Evolutionary conservation across 208 protist genomes (phyloP).

Genomic region (Acanthamoeba quina): DNA sequence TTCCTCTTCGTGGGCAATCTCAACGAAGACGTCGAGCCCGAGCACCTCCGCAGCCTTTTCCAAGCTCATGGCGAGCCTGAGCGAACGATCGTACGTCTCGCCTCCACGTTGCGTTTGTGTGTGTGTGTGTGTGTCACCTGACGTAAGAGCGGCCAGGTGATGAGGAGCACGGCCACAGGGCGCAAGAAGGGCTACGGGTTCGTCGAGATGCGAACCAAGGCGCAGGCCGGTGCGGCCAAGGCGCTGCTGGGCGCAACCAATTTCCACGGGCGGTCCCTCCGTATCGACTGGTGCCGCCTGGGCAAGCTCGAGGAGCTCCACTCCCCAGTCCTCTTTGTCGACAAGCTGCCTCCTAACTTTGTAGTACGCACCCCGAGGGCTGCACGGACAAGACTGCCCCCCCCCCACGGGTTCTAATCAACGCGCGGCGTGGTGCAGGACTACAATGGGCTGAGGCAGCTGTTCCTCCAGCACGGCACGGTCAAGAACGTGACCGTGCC

Average conservation of each 20-base stretch:
- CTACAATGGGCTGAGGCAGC: not conserved
- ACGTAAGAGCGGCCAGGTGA: not conserved
- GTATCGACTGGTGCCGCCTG: slow-evolving; percentile 31
- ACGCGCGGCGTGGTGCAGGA: not conserved
- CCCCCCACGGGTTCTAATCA: no score
- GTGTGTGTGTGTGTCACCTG: not conserved
- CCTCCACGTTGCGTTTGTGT: not conserved
- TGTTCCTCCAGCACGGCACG: not conserved
- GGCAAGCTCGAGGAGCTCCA: slow-evolving; percentile 47
- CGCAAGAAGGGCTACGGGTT: slow-evolving; percentile 52
- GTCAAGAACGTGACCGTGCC: not conserved
- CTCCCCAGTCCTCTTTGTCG: slow-evolving; percentile 48
- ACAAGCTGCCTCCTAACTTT: slow-evolving; percentile 3
- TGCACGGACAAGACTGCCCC: no score
- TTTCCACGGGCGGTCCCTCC: slow-evolving; percentile 40
- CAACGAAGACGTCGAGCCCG: slow-evolving; percentile 14
- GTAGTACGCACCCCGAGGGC: not conserved
- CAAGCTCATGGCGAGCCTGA: not conserved
- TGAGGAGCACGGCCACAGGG: not conserved
- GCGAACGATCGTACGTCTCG: not conserved
- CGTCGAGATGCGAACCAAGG: slow-evolving; percentile 20
- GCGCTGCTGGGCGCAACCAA: not conserved
- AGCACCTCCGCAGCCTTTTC: slow-evolving; percentile 25
- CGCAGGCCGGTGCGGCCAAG: slow-evolving; percentile 31
- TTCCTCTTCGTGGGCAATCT: slow-evolving; percentile 60